Base-by-base conservation (phyloP, 192 early-diverging fungal species). In the Entomortierella lignicola region DNA sequence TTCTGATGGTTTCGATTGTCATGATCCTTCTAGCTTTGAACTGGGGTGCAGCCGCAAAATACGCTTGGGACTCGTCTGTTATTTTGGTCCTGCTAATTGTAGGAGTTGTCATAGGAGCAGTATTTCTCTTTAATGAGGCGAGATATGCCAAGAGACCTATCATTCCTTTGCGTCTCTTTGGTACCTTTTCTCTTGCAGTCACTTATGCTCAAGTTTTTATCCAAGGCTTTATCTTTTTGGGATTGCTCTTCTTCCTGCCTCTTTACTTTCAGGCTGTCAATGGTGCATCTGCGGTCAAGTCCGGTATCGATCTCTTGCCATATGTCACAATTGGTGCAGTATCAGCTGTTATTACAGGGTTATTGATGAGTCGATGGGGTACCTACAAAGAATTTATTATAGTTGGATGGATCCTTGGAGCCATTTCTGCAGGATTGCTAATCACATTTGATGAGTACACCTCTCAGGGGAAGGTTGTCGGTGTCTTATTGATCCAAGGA, bases 241-340 rank as follows among this genome's bases (percentile, higher is more conserved):
- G 84, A 0, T 71, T 90, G 8, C 81, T 92, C 5, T 95, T 90
- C 77, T 97, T 94, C 82, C 63, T 93, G 34, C 90, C 93, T 23
- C 62, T 90, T 20, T 96, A 91, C 83, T 95, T 96, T 75, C 90
- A 95, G 69, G 85, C 97, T 41, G 92, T 96, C 10, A 82, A 90
- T 55, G 91, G 88, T 34, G 86, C 90, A 25, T 73, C 84, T 25
- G 91, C 96, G 0, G 92, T 93, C 13, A 70, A 84, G 12, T 89
- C 94, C 10, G 96, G 96, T 25, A 44, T 95, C 37, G 82, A 91
- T 31, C 71, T 90, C 52, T 73, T 97, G 53, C 93, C 94, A 0
- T 89, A 91, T 51, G 87, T 94, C n/a, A 63, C 90, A 11, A 6
- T 70, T n/a, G 62, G 66, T 3, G 52, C 75, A 13, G 11, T n/a